phyloP scores from a whole-genome alignment of 1,284 basidiomycete genomes.

The Trichosporon asahii region DNA sequence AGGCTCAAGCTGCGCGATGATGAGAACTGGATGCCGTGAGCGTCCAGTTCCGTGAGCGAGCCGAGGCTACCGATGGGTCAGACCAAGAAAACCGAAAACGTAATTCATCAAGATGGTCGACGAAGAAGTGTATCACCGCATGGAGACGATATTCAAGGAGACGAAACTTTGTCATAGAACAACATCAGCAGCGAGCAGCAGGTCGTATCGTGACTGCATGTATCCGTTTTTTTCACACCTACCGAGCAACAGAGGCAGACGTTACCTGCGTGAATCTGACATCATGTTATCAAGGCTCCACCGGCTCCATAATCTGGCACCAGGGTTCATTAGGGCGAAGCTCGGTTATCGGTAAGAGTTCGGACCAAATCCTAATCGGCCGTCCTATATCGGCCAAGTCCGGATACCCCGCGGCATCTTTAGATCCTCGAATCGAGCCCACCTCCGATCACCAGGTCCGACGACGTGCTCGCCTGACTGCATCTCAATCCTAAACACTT shows the following conservation, averaged over 20 bases:
- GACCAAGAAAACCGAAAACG: neutral
- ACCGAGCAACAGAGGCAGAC: neutral
- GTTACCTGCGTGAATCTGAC: neutral
- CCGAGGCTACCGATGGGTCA: neutral
- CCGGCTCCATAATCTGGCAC: too few relatives aligned
- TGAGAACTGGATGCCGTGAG: neutral
- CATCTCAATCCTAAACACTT: neutral
- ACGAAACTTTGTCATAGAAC: neutral
- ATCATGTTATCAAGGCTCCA: neutral
- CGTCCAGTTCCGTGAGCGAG: neutral
- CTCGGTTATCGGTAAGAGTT: neutral
- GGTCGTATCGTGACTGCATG: neutral
- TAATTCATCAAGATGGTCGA: too few relatives aligned
- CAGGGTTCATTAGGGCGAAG: neutral
- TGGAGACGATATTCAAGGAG: neutral
- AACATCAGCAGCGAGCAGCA: neutral
- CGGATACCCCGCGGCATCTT: neutral
- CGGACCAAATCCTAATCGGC: too few relatives aligned
- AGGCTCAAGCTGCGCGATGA: neutral
- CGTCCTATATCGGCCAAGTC: neutral
- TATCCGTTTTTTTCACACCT: neutral
- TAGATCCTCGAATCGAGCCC: too few relatives aligned
- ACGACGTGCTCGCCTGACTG: neutral
- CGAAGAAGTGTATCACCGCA: too few relatives aligned
- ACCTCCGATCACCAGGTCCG: neutral